Conservation (phyloP, 2,329 filamentous ascomycete genomes). For the Epichloe gansuensis region DNA sequence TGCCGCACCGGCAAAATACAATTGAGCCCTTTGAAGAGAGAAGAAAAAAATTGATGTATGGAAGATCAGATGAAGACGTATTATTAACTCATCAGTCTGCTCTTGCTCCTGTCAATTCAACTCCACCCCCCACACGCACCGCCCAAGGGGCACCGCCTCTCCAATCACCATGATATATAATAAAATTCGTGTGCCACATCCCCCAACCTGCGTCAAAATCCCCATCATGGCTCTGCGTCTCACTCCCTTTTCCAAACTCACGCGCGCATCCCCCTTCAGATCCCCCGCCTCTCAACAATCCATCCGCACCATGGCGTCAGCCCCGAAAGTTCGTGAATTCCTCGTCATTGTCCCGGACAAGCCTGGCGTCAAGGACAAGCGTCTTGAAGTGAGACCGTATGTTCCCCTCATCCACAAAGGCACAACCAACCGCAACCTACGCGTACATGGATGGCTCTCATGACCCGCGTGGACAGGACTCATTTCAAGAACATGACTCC, state of each 20-base stretch:
- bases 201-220: not conserved
- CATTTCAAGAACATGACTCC: constrained; percentile 47
- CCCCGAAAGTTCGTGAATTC: constrained; percentile 42
- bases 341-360: constrained; percentile 58
- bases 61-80: no score
- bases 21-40: no score
- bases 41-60: no score
- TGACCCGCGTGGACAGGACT: constrained; percentile 8
- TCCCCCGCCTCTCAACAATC: constrained; percentile 1
- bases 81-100: not conserved
- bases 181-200: no score
- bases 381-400: constrained; percentile 47
- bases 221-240: constrained; percentile 8
- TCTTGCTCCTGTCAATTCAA: no score
- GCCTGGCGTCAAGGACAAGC: constrained; percentile 44
- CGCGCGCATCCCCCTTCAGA: not conserved
- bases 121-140: not conserved
- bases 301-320: constrained; percentile 18
- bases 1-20: no score
- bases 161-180: not conserved
- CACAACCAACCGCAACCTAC: no score
- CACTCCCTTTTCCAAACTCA: not conserved
- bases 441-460: not conserved
- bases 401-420: constrained; percentile 14
- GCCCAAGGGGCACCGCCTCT: not conserved